phyloP scores from a whole-genome alignment of 2,329 filamentous ascomycete species.

The Ophiostoma piceae region DNA sequence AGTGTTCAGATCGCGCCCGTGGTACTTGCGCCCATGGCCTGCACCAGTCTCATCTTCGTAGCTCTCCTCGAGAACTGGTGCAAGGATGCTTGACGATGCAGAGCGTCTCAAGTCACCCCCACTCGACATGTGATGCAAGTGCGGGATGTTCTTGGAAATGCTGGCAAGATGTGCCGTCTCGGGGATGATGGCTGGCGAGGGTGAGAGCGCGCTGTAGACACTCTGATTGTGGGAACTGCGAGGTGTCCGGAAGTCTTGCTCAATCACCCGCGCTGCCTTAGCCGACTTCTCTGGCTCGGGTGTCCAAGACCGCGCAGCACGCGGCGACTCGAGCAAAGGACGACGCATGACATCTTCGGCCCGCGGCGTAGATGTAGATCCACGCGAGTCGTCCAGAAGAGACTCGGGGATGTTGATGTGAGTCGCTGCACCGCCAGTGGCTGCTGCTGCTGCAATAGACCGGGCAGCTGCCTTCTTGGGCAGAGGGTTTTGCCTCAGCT shows the following conservation, averaged over 20 bases:
- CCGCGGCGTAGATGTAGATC: not conserved
- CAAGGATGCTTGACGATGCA: conserved; percentile 40
- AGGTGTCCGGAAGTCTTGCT: conserved; percentile 16
- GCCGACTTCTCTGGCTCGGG: conserved; percentile 23
- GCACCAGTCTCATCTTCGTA: conserved; percentile 38
- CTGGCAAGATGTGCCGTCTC: conserved; percentile 17
- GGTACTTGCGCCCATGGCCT: conserved; percentile 22
- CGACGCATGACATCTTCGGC: conserved; percentile 20
- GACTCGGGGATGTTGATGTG: conserved; percentile 20
- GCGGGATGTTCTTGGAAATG: conserved; percentile 18
- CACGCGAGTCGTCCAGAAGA: conserved; percentile 20
- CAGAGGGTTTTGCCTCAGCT: conserved; percentile 22
- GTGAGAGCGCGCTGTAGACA: conserved; percentile 14
- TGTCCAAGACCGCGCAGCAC: conserved; percentile 14
- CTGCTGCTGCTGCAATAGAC: conserved; percentile 11
- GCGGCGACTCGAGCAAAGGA: conserved; percentile 26
- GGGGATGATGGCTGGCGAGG: conserved; percentile 22
- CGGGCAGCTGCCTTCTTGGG: conserved; percentile 24
- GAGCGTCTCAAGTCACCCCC: conserved; percentile 24
- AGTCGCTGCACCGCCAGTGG: not conserved
- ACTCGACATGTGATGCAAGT: conserved; percentile 20
- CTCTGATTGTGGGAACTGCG: not conserved
- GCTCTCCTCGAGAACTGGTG: conserved; percentile 49
- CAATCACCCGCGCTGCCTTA: not conserved
- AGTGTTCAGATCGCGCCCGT: conserved; percentile 25